Evolutionary conservation across 495 filamentous ascomycete genomes (phyloP).

Genomic region (Penicillium samsonianum): DNA sequence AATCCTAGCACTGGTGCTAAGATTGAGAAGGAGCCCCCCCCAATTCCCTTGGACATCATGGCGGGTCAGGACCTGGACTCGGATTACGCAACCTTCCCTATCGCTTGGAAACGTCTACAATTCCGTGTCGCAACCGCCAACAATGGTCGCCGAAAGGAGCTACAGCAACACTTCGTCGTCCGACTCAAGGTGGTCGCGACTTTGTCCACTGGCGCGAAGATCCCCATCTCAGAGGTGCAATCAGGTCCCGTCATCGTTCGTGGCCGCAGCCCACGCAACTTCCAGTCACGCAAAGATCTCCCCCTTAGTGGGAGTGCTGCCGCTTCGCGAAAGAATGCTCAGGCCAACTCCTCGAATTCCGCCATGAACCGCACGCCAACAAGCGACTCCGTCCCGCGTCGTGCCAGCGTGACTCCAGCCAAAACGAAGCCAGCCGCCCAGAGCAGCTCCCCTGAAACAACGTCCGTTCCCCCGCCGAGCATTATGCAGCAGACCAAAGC

Average conservation of each 20-base stretch:
- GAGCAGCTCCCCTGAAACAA: constrained; percentile 44
- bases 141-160: constrained; percentile 74
- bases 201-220: constrained; percentile 65
- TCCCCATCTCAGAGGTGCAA: constrained; percentile 67
- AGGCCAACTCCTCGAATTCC: constrained; percentile 36
- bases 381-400: constrained; percentile 43
- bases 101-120: constrained; percentile 88
- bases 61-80: constrained; percentile 75
- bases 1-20: constrained; percentile 57
- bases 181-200: constrained; percentile 73
- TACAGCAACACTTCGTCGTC: constrained; percentile 80
- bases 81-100: constrained; percentile 76
- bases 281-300: constrained; percentile 74
- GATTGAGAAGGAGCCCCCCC: constrained; percentile 63
- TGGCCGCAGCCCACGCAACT: constrained; percentile 77
- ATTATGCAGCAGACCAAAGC: constrained; percentile 36
- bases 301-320: constrained; percentile 70
- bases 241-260: constrained; percentile 78
- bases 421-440: constrained; percentile 49
- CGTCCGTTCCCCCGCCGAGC: constrained; percentile 40
- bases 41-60: constrained; percentile 72
- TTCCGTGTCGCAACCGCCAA: constrained; percentile 90
- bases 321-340: constrained; percentile 59
- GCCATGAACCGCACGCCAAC: constrained; percentile 50
- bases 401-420: constrained; percentile 53